These are phyloP conservation scores for Pseudogymnoascus sp. DNA, from an alignment of 2,329 filamentous ascomycete genomes.

Conservation along the genomic window DNA sequence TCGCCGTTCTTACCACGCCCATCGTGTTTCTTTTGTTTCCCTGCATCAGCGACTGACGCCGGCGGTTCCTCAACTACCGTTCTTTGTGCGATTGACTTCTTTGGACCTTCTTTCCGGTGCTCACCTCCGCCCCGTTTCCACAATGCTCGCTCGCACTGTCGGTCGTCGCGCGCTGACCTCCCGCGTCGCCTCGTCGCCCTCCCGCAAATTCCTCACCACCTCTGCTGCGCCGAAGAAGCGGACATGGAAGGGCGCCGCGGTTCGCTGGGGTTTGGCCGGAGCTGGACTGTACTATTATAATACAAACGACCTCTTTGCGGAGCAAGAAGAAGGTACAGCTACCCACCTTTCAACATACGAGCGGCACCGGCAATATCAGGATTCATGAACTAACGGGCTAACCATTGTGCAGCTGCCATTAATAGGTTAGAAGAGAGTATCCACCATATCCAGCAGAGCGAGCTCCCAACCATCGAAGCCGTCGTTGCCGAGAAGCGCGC, in stretches of 20 bases:
- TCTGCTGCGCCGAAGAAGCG: slow-evolving; percentile 53
- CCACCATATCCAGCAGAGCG: slow-evolving; percentile 35
- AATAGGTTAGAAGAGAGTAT: slow-evolving; percentile 30
- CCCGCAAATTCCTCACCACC: slow-evolving; percentile 46
- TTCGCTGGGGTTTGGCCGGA: slow-evolving; percentile 67
- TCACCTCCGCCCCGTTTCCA: not conserved
- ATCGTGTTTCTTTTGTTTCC: slow-evolving; percentile 3
- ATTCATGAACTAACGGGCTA: slow-evolving; percentile 13
- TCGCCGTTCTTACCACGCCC: not conserved
- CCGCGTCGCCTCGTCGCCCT: slow-evolving; percentile 10
- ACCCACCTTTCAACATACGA: slow-evolving; percentile 9
- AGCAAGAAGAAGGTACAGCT: slow-evolving; percentile 64
- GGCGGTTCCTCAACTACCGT: not conserved
- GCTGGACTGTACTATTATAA: slow-evolving; percentile 89
- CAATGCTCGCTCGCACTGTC: slow-evolving; percentile 1
- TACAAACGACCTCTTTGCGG: slow-evolving; percentile 78
- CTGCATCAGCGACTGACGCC: not conserved
- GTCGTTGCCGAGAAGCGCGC: slow-evolving; percentile 54
- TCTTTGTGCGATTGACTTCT: not conserved
- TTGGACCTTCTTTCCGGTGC: not conserved
- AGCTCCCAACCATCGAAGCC: slow-evolving; percentile 57
- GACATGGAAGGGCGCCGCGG: slow-evolving; percentile 69
- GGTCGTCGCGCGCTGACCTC: not conserved
- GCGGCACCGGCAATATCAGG: slow-evolving; percentile 40
- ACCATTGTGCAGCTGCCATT: slow-evolving; percentile 21